Percentiles rank a stretch among this genome's conserved stretches.
Evolutionary conservation across 805 yeast species (phyloP).

Genomic region (Dipodascus albidus): DNA sequence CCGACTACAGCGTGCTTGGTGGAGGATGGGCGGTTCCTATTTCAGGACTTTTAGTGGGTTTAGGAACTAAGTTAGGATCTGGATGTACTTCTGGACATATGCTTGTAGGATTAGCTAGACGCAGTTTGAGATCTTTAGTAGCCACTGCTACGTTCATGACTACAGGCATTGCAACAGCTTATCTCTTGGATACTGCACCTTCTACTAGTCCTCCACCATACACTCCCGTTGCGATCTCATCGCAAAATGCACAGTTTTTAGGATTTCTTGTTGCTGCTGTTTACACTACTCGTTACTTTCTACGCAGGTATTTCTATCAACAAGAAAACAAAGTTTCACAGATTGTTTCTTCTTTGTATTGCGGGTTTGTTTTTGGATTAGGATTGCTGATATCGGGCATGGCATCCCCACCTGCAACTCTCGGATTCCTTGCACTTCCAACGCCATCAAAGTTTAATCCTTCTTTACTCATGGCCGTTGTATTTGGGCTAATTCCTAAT

Average conservation of each 20-base stretch:
- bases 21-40: conserved; percentile 10
- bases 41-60: conserved; percentile 35
- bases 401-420: conserved; percentile 32
- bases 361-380: conserved; percentile 33
- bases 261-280: conserved; percentile 1
- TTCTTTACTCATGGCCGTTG: conserved; percentile 32
- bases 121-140: conserved; percentile 33
- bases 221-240: conserved; percentile 11
- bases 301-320: neutral
- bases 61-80: conserved; percentile 36
- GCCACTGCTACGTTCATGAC: conserved; percentile 32
- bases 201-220: conserved; percentile 8
- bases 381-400: conserved; percentile 39
- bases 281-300: neutral
- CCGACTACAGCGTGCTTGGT: conserved; percentile 12
- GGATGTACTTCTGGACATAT: conserved; percentile 50
- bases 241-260: neutral
- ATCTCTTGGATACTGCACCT: conserved; percentile 12
- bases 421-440: conserved; percentile 32
- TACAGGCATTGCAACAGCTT: conserved; percentile 24
- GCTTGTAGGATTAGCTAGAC: conserved; percentile 38
- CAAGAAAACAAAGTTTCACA: conserved; percentile 7
- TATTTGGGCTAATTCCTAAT: conserved; percentile 37
- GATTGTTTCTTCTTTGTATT: conserved; percentile 14
- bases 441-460: conserved; percentile 33